A percentile compares a stretch with the other conserved stretches of the same genome.
Conservation (phyloP, 169 alveolate genomes). For the Eimeria maxima region DNA sequence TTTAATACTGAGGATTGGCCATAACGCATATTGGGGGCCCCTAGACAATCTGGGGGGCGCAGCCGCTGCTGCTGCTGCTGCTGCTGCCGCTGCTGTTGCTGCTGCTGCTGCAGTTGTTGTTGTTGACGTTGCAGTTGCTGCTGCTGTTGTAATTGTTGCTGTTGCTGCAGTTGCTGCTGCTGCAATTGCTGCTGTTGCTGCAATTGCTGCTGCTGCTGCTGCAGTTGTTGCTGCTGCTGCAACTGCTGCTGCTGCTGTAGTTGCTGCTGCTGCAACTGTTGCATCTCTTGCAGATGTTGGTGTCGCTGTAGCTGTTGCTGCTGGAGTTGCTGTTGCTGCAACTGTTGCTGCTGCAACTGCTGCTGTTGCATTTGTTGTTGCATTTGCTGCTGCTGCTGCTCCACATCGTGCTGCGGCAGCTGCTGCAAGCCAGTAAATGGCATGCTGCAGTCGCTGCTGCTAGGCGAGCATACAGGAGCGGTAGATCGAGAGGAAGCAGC, state of each 20-base stretch:
- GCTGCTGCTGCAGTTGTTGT: conserved; percentile 4
- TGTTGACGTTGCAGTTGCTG: background rate
- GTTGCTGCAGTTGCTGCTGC: conserved; percentile 5
- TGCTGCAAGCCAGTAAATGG: background rate
- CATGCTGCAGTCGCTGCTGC: conserved; percentile 30
- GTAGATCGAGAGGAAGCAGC: conserved; percentile 36
- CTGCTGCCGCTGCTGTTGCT: conserved; percentile 12
- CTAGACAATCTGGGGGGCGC: background rate
- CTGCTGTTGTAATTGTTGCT: background rate
- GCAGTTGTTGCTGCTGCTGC: background rate
- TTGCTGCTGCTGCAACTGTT: background rate
- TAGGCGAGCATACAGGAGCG: conserved; percentile 13
- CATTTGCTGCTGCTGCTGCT: conserved; percentile 10
- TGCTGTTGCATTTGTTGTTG: conserved; percentile 28
- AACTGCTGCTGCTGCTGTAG: background rate
- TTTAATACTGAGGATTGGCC: background rate
- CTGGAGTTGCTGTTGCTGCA: conserved; percentile 8
- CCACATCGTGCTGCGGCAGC: conserved; percentile 25
- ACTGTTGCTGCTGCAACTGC: background rate
- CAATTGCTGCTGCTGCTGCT: background rate
- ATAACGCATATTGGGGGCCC: background rate
- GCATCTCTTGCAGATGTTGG: background rate
- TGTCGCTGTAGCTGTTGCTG: background rate
- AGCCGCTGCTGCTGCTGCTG: conserved; percentile 14
- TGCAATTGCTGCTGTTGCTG: conserved; percentile 9